These are phyloP conservation scores for Penicillium macrosclerotiorum DNA, from an alignment of 495 filamentous ascomycete genomes.

Conservation along the genomic window DNA sequence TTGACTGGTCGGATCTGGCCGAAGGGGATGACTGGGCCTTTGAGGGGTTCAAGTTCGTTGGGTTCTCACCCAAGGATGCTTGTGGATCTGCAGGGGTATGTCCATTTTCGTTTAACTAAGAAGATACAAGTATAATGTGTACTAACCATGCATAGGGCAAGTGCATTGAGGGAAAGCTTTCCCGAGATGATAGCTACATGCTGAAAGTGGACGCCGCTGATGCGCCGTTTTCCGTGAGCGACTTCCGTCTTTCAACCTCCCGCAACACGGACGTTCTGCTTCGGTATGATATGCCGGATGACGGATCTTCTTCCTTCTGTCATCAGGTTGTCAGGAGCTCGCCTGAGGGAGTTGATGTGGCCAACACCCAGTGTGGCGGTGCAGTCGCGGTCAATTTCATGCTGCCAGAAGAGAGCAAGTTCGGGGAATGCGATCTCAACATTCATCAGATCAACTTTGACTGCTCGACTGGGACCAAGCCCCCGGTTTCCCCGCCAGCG, in stretches of 20 bases:
- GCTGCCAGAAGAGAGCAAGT: conserved; percentile 57
- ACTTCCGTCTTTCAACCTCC: conserved; percentile 68
- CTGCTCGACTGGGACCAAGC: conserved; percentile 55
- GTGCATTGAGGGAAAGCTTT: conserved; percentile 62
- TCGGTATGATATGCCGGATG: conserved; percentile 78
- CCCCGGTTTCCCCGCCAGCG: conserved; percentile 1
- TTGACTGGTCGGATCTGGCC: conserved; percentile 65
- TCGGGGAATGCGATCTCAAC: conserved; percentile 61
- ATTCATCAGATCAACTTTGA: conserved; percentile 78
- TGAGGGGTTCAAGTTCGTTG: conserved; percentile 67
- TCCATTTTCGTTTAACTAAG: too few species aligned
- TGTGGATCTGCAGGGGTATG: conserved; percentile 46
- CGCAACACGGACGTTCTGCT: conserved; percentile 74
- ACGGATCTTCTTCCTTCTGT: conserved; percentile 72
- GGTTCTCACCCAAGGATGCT: conserved; percentile 60
- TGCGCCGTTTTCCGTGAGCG: conserved; percentile 69
- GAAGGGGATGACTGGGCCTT: conserved; percentile 61
- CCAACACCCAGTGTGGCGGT: conserved; percentile 89
- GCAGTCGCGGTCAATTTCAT: conserved; percentile 74
- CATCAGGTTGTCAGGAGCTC: conserved; percentile 67
- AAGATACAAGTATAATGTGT: neutral
- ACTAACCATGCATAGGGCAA: conserved; percentile 42
- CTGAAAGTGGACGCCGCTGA: conserved; percentile 48
- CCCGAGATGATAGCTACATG: conserved; percentile 35
- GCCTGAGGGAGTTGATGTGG: conserved; percentile 59